phyloP scores from a whole-genome alignment of 169 alveolate species.

The Prorocentrum cordatum region DNA sequence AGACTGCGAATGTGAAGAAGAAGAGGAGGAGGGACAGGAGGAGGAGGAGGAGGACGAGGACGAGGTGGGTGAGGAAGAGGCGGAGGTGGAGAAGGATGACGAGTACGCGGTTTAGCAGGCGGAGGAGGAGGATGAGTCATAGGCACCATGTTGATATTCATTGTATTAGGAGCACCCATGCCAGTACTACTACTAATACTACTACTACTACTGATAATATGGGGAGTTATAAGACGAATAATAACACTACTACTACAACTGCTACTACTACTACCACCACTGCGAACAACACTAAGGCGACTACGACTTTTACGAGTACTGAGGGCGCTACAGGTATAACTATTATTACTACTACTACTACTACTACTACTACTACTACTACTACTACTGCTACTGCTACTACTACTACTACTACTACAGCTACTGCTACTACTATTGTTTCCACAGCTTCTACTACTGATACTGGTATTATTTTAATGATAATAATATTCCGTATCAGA shows the following conservation, averaged over 20 bases:
- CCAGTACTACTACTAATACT: background rate
- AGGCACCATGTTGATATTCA: too few species aligned
- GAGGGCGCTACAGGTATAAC: background rate
- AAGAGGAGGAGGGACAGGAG: too few species aligned
- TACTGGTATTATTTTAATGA: background rate
- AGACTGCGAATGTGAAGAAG: too few species aligned
- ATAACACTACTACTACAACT: too few species aligned
- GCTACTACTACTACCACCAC: background rate
- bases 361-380: background rate
- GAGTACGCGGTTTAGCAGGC: too few species aligned
- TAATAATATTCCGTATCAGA: background rate
- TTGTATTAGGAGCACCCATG: background rate
- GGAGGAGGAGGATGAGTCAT: too few species aligned
- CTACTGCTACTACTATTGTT: background rate
- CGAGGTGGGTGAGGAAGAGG: too few species aligned
- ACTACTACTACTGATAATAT: too few species aligned
- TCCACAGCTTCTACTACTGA: background rate
- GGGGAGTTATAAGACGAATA: too few species aligned
- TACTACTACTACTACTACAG: background rate
- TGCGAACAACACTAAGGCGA: background rate
- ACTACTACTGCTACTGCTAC: background rate
- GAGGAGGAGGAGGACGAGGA: too few species aligned
- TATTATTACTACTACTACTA: background rate
- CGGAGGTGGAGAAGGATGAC: too few species aligned
- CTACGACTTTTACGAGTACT: background rate